Conservation (phyloP, 208 protist genomes). For the Acanthamoeba triangularis region DNA sequence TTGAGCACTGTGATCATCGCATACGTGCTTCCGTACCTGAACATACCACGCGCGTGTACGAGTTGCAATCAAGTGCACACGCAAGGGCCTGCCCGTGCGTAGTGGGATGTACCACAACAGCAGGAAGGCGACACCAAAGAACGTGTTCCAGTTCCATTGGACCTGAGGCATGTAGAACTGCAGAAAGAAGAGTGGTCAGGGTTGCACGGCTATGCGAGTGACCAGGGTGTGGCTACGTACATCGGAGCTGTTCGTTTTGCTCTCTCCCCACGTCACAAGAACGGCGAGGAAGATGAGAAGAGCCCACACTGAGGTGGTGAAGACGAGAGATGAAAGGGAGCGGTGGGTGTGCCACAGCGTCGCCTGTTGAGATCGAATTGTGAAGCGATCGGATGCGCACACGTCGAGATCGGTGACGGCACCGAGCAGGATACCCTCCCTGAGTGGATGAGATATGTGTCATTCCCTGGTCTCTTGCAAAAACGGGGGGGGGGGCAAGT, state of each 20-base stretch:
- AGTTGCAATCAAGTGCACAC: not conserved
- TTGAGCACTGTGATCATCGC: not conserved
- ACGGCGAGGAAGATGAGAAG: conserved; percentile 52
- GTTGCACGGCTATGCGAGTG: not conserved
- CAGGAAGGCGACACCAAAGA: conserved; percentile 4
- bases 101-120: not conserved
- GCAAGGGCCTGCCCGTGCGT: not conserved
- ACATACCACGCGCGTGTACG: not conserved
- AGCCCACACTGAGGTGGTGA: not conserved
- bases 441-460: not conserved
- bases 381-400: conserved; percentile 12
- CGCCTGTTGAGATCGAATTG: not conserved
- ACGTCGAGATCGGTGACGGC: not conserved
- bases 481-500: not conserved
- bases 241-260: not conserved
- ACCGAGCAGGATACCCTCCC: not conserved
- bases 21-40: conserved; percentile 58
- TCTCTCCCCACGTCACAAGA: conserved; percentile 17
- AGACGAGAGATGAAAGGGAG: conserved; percentile 42
- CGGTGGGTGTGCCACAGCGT: conserved; percentile 36
- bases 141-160: conserved; percentile 66
- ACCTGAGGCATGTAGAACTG: conserved; percentile 42
- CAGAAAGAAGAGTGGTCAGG: not conserved
- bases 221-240: not conserved
- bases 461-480: not conserved